Percentiles rank a stretch among this genome's conserved stretches.
Conservation (phyloP, 2,329 filamentous ascomycete genomes). For the Trichoderma polysporum region DNA sequence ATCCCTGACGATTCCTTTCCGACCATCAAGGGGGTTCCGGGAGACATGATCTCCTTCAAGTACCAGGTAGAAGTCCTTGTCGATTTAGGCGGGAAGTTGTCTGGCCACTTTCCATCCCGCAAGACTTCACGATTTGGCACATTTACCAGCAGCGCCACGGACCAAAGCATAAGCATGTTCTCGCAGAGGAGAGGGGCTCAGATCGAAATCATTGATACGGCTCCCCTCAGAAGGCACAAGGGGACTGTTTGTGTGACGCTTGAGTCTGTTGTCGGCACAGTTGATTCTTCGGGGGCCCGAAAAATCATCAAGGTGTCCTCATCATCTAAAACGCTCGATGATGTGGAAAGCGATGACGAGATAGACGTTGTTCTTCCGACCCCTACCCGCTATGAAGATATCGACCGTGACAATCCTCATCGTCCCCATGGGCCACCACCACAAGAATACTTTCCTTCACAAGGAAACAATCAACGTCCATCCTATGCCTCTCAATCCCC, state of each 20-base stretch:
- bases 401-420: background rate
- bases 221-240: constrained; percentile 81
- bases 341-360: constrained; percentile 36
- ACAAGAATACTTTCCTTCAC: constrained; percentile 30
- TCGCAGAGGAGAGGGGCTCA: constrained; percentile 48
- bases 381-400: constrained; percentile 18
- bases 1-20: constrained; percentile 90
- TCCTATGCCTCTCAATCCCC: constrained; percentile 23
- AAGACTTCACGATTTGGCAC: constrained; percentile 50
- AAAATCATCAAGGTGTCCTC: constrained; percentile 30
- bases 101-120: constrained; percentile 67
- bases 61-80: constrained; percentile 93
- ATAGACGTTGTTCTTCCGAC: constrained; percentile 27
- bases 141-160: constrained; percentile 30
- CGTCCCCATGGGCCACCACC: constrained; percentile 8
- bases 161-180: constrained; percentile 32
- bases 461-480: constrained; percentile 38
- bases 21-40: constrained; percentile 84
- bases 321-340: constrained; percentile 30
- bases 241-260: constrained; percentile 86
- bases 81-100: constrained; percentile 84
- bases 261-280: constrained; percentile 83
- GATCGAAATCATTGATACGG: constrained; percentile 85
- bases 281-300: constrained; percentile 60
- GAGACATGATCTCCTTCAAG: constrained; percentile 91